phyloP scores from a whole-genome alignment of 441 rosid species.

The Oxalis stricta region DNA sequence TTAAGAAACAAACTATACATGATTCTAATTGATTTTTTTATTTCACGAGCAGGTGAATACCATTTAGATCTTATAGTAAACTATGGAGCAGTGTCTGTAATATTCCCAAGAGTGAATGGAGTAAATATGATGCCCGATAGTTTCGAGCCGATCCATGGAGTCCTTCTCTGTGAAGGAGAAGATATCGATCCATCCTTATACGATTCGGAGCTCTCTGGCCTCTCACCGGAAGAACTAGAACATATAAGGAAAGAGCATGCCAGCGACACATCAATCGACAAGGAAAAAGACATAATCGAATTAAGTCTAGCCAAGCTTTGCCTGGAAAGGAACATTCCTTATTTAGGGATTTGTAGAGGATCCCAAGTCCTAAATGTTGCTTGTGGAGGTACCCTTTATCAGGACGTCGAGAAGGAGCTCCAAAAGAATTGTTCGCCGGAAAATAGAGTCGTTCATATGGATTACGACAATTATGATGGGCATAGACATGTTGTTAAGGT shows the following conservation, averaged over 20 bases:
- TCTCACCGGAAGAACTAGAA: constrained; percentile 47
- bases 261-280: constrained; percentile 55
- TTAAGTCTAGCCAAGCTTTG: constrained; percentile 51
- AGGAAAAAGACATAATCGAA: constrained; percentile 62
- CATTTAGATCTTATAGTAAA: constrained; percentile 71
- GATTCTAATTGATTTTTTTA: background rate
- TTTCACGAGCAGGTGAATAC: constrained; percentile 87
- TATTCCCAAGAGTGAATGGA: constrained; percentile 70
- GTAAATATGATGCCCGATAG: constrained; percentile 64
- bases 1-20: too few species aligned
- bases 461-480: constrained; percentile 65
- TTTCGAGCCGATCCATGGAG: constrained; percentile 86
- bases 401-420: constrained; percentile 49
- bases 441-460: constrained; percentile 35
- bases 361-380: constrained; percentile 74
- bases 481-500: constrained; percentile 49
- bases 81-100: constrained; percentile 74
- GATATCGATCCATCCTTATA: constrained; percentile 70
- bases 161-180: constrained; percentile 84
- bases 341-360: constrained; percentile 75
- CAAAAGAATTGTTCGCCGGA: constrained; percentile 18
- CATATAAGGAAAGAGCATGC: constrained; percentile 47
- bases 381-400: constrained; percentile 64
- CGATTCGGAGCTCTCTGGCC: constrained; percentile 27
- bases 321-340: constrained; percentile 67